Conservation (phyloP, 208 protist genomes). For the Trypanosoma brucei region DNA sequence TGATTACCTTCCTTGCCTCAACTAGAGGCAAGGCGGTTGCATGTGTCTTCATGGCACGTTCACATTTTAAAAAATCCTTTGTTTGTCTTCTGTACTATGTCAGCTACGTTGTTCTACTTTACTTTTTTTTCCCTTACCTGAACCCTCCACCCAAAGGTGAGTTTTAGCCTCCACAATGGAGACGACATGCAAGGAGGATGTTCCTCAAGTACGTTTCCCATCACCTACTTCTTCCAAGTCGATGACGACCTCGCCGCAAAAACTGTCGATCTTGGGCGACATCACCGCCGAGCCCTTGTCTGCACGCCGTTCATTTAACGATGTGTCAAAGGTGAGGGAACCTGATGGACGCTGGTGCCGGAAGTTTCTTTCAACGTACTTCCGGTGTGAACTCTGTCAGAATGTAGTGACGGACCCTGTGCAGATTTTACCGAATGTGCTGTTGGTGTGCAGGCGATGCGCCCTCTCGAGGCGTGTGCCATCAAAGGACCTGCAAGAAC, state of each 20-base stretch:
- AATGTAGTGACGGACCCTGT: conserved; percentile 48
- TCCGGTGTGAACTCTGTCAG: conserved; percentile 44
- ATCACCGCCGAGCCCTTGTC: background rate
- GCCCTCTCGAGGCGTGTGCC: conserved; percentile 16
- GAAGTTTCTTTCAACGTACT: conserved; percentile 33
- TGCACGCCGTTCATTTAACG: background rate
- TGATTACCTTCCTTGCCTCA: too few relatives aligned
- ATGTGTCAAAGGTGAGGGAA: background rate
- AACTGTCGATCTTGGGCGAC: background rate
- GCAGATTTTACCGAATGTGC: conserved; percentile 32
- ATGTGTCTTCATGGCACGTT: too few relatives aligned
- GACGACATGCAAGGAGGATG: conserved; percentile 9
- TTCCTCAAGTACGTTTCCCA: conserved; percentile 4
- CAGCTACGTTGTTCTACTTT: background rate
- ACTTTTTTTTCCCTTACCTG: conserved; percentile 6
- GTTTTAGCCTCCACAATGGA: conserved; percentile 20
- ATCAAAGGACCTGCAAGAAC: conserved; percentile 21
- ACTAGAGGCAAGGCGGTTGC: too few relatives aligned
- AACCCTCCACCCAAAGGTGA: background rate
- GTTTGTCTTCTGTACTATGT: too few relatives aligned
- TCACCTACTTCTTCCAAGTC: conserved; percentile 20
- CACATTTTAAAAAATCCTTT: too few relatives aligned
- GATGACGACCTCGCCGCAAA: conserved; percentile 7
- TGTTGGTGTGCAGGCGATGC: conserved; percentile 53
- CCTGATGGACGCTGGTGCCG: conserved; percentile 20